These are phyloP conservation scores for Closterium sp. DNA, from an alignment of 139 green algal genomes.

Conservation along the genomic window DNA sequence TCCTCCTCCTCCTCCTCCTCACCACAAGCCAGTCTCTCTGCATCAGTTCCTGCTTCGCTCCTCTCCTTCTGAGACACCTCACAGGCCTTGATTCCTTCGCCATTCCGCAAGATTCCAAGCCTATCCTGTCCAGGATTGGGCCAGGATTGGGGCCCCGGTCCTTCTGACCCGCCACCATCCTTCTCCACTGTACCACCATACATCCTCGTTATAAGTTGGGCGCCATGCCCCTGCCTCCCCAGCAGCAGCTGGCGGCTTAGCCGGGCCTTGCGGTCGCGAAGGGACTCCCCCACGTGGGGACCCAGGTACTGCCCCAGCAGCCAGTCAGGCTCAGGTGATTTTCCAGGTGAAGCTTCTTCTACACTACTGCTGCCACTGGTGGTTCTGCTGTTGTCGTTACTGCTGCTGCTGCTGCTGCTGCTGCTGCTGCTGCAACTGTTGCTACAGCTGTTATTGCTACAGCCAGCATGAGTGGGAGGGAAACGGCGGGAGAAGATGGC, in stretches of 20 bases:
- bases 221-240: neutral
- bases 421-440: neutral
- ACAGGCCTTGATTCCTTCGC: too few species aligned
- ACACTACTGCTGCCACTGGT: neutral
- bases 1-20: too few species aligned
- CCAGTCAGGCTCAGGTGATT: neutral
- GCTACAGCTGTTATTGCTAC: neutral
- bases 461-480: neutral
- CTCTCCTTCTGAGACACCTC: too few species aligned
- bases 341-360: neutral
- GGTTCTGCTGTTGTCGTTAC: neutral
- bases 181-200: neutral
- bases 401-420: neutral
- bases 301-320: slow-evolving; percentile 11
- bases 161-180: too few species aligned
- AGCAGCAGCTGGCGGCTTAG: slow-evolving; percentile 12
- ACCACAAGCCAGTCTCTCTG: too few species aligned
- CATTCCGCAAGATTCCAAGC: too few species aligned
- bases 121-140: too few species aligned
- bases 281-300: slow-evolving; percentile 27
- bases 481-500: neutral
- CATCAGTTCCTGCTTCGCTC: neutral
- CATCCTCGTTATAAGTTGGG: slow-evolving; percentile 1
- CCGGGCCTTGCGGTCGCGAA: slow-evolving; percentile 20
- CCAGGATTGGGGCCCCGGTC: too few species aligned